Base-by-base conservation (phyloP, 2,329 filamentous ascomycete genomes). In the Colletotrichum camelliae region DNA sequence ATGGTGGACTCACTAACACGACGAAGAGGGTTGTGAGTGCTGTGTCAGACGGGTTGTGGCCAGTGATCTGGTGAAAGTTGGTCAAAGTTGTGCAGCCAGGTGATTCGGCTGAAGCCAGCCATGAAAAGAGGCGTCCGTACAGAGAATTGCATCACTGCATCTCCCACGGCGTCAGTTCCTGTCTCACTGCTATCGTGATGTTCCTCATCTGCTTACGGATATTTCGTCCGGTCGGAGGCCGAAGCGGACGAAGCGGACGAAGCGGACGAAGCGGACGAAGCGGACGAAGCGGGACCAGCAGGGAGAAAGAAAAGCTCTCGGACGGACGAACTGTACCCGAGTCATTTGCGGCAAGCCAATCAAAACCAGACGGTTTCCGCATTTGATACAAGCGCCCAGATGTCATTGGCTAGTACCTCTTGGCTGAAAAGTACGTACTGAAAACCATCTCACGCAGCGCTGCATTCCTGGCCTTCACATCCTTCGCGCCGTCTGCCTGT, bases 221-320 rank as follows among this genome's bases (percentile, higher is more conserved):
- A 33, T 15, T 55, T 62, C 48, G 72, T 69, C 70, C 72, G 70
- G 27, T 60, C 74, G 74, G 74, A 74, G 70, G 43, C 74, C 74
- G 74, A 76, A 18, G 8, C 74, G 74, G 74, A 76, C 70, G 64
- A 74, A 65, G 8, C 74, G 74, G 74, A 76, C 70, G 64, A 74
- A 65, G 16, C 1, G 27, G 7, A n/a, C 74, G 74, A 76, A 18
- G 8, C 74, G 74, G 74, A 76, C 70, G 64, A 74, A 65, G 8
- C 74, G 74, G 74, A 76, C 70, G 64, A 74, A 65, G 16, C 1
- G 27, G 7, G 5, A 33, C 0, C 27, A 16, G 10, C 4, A 8
- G 13, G 3, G 3, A 21, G 2, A n/a, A 27, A 21, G 37, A 73
- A 57, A 67, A 29, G 55, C 57, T 10, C 13, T 9, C 70, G 61